Conservation (phyloP, 495 filamentous ascomycete genomes). For the Clavariopsis aquatica region DNA sequence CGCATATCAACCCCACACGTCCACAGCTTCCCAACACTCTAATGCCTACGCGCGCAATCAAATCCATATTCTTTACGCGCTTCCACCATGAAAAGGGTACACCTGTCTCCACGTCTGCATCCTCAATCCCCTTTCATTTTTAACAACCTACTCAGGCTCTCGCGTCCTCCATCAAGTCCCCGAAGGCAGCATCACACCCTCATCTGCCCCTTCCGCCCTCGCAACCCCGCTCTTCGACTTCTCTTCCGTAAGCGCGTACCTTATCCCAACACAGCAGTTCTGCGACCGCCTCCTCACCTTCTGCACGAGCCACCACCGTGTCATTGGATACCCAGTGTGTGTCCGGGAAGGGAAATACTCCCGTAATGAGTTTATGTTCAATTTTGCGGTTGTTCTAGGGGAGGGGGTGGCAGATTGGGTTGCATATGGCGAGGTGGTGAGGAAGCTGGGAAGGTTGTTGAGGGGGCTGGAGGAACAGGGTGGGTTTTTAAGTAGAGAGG, state of each 20-base stretch:
- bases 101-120: background rate
- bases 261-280: conserved; percentile 90
- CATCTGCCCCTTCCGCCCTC: conserved; percentile 50
- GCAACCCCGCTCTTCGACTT: conserved; percentile 76
- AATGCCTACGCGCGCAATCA: conserved; percentile 64
- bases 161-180: conserved; percentile 74
- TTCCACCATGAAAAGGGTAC: conserved; percentile 89
- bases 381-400: conserved; percentile 84
- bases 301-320: conserved; percentile 71
- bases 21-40: background rate
- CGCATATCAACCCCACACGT: background rate
- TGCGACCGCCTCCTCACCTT: conserved; percentile 85
- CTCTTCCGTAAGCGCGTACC: conserved; percentile 76
- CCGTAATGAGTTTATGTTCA: conserved; percentile 97
- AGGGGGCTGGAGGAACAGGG: conserved; percentile 85
- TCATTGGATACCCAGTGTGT: conserved; percentile 87
- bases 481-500: conserved; percentile 67
- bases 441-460: conserved; percentile 81
- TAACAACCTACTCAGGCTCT: conserved; percentile 60
- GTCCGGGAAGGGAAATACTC: conserved; percentile 61
- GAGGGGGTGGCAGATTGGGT: conserved; percentile 63
- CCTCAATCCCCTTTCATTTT: background rate
- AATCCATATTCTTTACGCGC: conserved; percentile 91
- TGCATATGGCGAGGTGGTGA: conserved; percentile 77
- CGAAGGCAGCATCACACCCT: conserved; percentile 70